These are phyloP conservation scores for Lactarius hatsudake DNA, from an alignment of 768 basidiomycete species.

Conservation along the genomic window DNA sequence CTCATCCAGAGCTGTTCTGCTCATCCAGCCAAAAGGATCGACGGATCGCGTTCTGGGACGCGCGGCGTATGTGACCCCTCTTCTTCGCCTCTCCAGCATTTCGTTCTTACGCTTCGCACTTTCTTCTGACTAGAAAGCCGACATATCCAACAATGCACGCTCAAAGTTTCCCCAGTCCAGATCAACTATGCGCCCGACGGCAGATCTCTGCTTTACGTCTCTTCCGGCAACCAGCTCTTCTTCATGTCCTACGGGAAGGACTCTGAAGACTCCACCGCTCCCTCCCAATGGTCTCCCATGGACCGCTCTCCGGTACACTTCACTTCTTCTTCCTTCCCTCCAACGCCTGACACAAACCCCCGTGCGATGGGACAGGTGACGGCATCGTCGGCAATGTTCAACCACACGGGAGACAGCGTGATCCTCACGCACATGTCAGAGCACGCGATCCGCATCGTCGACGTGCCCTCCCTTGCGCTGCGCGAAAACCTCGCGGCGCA, in stretches of 20 bases:
- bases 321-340: conserved; percentile 5
- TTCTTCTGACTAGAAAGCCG: conserved; percentile 55
- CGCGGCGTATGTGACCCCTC: conserved; percentile 55
- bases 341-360: neutral
- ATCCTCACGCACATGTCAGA: conserved; percentile 63
- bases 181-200: conserved; percentile 75
- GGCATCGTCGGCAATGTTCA: conserved; percentile 71
- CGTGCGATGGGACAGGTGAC: conserved; percentile 42
- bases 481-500: conserved; percentile 69
- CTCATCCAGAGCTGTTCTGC: conserved; percentile 79
- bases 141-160: conserved; percentile 53
- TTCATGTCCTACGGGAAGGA: conserved; percentile 58
- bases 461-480: conserved; percentile 59
- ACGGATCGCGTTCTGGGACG: conserved; percentile 80
- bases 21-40: conserved; percentile 76
- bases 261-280: conserved; percentile 42
- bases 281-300: conserved; percentile 48
- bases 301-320: conserved; percentile 30
- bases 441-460: conserved; percentile 63
- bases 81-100: neutral
- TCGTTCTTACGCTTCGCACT: neutral
- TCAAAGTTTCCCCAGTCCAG: conserved; percentile 62
- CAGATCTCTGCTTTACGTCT: conserved; percentile 58
- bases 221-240: conserved; percentile 57
- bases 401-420: conserved; percentile 70